These are phyloP conservation scores for Fusarium sp. DNA, from an alignment of 2,329 filamentous ascomycete species.

Conservation along the genomic window DNA sequence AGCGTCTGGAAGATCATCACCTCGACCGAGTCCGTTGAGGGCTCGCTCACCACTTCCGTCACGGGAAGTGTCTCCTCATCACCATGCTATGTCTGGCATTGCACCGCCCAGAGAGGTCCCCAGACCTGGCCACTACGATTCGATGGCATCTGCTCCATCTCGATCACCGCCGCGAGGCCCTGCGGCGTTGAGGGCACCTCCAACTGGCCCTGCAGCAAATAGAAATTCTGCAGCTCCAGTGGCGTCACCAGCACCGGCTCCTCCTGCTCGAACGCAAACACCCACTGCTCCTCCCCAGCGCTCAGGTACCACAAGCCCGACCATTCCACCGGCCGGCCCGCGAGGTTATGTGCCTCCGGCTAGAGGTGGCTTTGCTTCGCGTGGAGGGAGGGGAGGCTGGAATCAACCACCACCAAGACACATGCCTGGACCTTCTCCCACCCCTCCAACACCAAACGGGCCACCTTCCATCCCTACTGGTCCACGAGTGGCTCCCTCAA, in stretches of 20 bases:
- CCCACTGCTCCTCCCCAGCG: slow-evolving; percentile 53
- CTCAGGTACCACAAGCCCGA: slow-evolving; percentile 60
- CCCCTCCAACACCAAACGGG: slow-evolving; percentile 58
- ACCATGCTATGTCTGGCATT: slow-evolving; percentile 44
- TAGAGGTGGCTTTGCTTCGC: slow-evolving; percentile 60
- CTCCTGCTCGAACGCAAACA: slow-evolving; percentile 54
- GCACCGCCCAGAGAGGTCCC: slow-evolving; percentile 49
- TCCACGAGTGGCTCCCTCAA: slow-evolving; percentile 56
- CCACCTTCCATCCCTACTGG: slow-evolving; percentile 63
- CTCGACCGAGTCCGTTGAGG: slow-evolving; percentile 62
- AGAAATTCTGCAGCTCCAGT: slow-evolving; percentile 58
- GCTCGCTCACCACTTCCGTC: slow-evolving; percentile 62
- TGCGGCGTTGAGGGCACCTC: slow-evolving; percentile 65
- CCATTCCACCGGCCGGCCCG: slow-evolving; percentile 66
- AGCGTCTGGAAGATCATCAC: slow-evolving; percentile 66
- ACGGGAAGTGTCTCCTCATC: slow-evolving; percentile 57
- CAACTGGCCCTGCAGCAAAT: slow-evolving; percentile 58
- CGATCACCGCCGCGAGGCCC: slow-evolving; percentile 69
- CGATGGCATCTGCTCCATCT: slow-evolving; percentile 45
- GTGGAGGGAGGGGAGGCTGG: slow-evolving; percentile 64
- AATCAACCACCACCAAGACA: slow-evolving; percentile 52
- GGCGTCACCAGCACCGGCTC: slow-evolving; percentile 53
- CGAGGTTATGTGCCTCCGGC: slow-evolving; percentile 64
- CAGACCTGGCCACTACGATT: slow-evolving; percentile 49
- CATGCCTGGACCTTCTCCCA: slow-evolving; percentile 53